phyloP scores from a whole-genome alignment of 2,329 filamentous ascomycete genomes.

The Pseudogymnoascus sp. region DNA sequence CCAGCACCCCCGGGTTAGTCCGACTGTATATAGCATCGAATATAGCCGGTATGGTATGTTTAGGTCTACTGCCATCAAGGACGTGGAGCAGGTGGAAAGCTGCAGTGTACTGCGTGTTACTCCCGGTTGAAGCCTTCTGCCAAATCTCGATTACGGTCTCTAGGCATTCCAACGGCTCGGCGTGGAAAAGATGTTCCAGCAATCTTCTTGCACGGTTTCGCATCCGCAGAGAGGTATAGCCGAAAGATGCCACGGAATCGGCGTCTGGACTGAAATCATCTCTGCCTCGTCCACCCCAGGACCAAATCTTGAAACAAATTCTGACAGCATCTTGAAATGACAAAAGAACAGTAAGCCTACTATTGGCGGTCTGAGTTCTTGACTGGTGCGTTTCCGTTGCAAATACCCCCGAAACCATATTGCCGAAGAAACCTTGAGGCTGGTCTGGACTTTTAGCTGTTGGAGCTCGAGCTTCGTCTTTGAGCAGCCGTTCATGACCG shows the following conservation, averaged over 20 bases:
- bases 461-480: conserved; percentile 64
- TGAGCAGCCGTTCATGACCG: conserved; percentile 72
- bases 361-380: conserved; percentile 84
- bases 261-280: conserved; percentile 53
- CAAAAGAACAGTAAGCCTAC: conserved; percentile 84
- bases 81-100: conserved; percentile 85
- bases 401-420: conserved; percentile 89
- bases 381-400: conserved; percentile 66
- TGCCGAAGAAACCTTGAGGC: conserved; percentile 82
- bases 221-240: conserved; percentile 84
- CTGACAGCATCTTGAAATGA: conserved; percentile 94
- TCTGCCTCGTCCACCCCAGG: conserved; percentile 67
- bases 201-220: conserved; percentile 80
- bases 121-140: conserved; percentile 44
- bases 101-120: conserved; percentile 46
- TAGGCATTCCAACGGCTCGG: conserved; percentile 85
- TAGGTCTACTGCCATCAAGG: conserved; percentile 81
- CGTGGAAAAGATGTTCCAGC: conserved; percentile 85
- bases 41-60: conserved; percentile 84
- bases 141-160: conserved; percentile 86
- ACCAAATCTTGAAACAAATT: conserved; percentile 90
- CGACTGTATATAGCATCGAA: conserved; percentile 96
- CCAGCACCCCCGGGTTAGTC: conserved; percentile 74
- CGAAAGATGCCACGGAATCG: conserved; percentile 71
- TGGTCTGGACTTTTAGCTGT: conserved; percentile 72